Evolutionary conservation across 129 eudicot species (phyloP).

Genomic region (Arctium lappa): DNA sequence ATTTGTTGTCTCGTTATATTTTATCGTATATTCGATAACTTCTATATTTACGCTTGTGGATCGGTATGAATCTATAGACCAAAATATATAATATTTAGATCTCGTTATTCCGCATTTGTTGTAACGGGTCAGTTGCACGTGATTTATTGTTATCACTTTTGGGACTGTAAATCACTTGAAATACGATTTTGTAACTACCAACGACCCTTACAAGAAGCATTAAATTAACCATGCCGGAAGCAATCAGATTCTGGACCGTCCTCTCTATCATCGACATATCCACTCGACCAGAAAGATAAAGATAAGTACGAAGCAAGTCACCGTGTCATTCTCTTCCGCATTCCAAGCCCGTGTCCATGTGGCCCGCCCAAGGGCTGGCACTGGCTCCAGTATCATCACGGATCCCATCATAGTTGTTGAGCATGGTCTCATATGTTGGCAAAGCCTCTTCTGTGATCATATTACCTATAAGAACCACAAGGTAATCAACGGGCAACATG

Average conservation of each 20-base stretch:
- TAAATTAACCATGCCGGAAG: constrained; percentile 32
- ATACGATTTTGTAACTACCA: too few relatives aligned
- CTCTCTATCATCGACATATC: constrained; percentile 40
- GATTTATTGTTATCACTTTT: too few relatives aligned
- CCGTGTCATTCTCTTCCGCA: constrained; percentile 47
- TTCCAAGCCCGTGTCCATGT: constrained; percentile 44
- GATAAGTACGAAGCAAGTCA: constrained; percentile 37
- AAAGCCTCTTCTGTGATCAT: constrained; percentile 45
- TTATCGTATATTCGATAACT: too few relatives aligned
- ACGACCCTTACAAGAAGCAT: too few relatives aligned
- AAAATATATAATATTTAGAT: too few relatives aligned
- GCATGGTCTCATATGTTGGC: constrained; percentile 39
- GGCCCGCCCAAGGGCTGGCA: constrained; percentile 41
- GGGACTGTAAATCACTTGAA: too few relatives aligned
- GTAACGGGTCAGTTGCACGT: too few relatives aligned
- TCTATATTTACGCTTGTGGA: too few relatives aligned
- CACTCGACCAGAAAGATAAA: constrained; percentile 46
- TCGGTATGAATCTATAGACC: too few relatives aligned
- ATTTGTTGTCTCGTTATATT: too few relatives aligned
- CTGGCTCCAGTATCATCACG: constrained; percentile 35
- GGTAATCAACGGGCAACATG: constrained; percentile 32
- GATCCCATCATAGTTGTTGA: constrained; percentile 40
- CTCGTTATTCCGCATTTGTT: too few relatives aligned
- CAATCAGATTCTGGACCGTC: constrained; percentile 35
- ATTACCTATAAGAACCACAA: constrained; percentile 42